Base-by-base conservation (phyloP, 768 basidiomycete species). In the Dendrothele bispora region DNA sequence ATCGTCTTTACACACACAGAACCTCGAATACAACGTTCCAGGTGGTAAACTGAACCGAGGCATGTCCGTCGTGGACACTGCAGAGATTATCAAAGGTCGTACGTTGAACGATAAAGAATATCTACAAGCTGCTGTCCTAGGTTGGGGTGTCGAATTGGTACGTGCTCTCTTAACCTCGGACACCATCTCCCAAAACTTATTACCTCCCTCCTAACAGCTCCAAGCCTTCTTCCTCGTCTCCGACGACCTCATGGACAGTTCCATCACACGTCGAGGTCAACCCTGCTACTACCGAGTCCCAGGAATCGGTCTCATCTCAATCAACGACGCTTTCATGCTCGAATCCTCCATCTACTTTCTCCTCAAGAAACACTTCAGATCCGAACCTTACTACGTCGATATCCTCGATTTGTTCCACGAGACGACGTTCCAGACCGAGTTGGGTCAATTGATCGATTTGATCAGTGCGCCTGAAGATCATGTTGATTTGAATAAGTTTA, bases 221-320 rank as follows among this genome's bases (percentile, higher is more conserved):
- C 95, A 98, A 85, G 94, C 93, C 0, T 97, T 87, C 70, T 98
- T 98, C 85, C 83, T 98, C 47, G 92, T 97, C 47, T 80, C 91
- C 4, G 92, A 99, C 68, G 95, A 98, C 67, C 94, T 98, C 60
- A 99, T 99, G 97, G 95, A 99, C 63, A 66, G 78, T 17, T 91
- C 89, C 39, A 86, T 98, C 57, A 98, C 95, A 10, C 87, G 95
- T 21, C 86, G 95, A 8, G 86, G 88, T 4, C 95, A 97, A 67
- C 88, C 94, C 2, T 99, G 95, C 71, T 99, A 91, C 91, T 98
- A 95, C 72, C 79, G 75, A 49, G 56, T 71, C 20, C 71, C 71
- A 2, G 57, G 65, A 12, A 83, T 95, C 52, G 84, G 84, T 38
- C 83, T 84, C 68, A 83, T 97, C 53, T 94, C 95, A 4, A 88